Evolutionary conservation across 441 rosid species (phyloP), one percentile per base, ranked within the genome.

Genomic region (Adansonia madagascariensis): DNA sequence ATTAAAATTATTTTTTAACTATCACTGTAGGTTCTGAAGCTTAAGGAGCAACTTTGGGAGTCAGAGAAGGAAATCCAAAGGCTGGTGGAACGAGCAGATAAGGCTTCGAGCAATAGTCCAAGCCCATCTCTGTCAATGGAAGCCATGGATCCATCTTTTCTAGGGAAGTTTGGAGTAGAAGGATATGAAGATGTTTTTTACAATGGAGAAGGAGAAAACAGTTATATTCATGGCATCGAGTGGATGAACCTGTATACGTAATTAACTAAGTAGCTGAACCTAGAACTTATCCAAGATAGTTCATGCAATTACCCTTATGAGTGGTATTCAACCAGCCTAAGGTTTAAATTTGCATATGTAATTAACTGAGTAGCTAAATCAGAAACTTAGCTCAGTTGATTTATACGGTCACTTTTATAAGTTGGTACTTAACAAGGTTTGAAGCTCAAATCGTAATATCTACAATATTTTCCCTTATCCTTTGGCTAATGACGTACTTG

Each of bases 1-100:
- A 2, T 31, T 31, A 31, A 31, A 31, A 31, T 31, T 31, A 31
- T 31, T 31, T 31, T 31, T 31, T 31, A 31, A 31, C 35, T 3
- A 1, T 8, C 9, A 35, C 74, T 56, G 62, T 82, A 94, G 98
- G 86, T 92, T 8, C 18, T 89, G 31, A 83, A 82, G 77, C 90
- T 94, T 24, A 89, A 87, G 18, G 92, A 89, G 24, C 84, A 90
- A 22, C 90, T 94, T 2, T 62, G 53, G 1, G 90, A 85, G 20
- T 84, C 93, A 24, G 81, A 84, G 71, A 90, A 83, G 49, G 93
- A 91, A 59, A 86, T 89, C 15, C 90, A 89, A 57, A 79, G 82
- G 78, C 50, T 89, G 70, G 77, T 88, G 12, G 91, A 89, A 71
- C 78, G 83, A 9, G 80, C 56, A 0, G 92, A 86, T 44, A 88